A percentile compares a stretch with the other conserved stretches of the same genome.
Evolutionary conservation across 176 grass and related monocot species (phyloP).

Genomic region (Elymus sibiricus): DNA sequence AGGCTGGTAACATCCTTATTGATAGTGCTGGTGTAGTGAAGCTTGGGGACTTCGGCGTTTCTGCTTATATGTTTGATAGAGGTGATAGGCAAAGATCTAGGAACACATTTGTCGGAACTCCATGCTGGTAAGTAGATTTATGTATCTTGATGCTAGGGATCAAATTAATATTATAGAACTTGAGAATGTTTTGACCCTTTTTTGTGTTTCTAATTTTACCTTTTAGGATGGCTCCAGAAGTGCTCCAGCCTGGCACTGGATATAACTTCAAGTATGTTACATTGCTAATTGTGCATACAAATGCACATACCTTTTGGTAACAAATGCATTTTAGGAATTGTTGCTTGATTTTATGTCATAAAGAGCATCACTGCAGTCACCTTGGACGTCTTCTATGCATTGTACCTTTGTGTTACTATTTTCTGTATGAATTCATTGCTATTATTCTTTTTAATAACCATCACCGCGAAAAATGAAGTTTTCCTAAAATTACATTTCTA

Average conservation of each 20-base stretch:
- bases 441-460: background rate
- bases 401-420: background rate
- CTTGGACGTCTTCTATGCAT: background rate
- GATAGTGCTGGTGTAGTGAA: constrained; percentile 79
- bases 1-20: constrained; percentile 99
- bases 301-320: constrained; percentile 3
- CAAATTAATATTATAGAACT: constrained; percentile 1
- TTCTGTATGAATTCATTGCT: constrained; percentile 1
- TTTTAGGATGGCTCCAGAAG: constrained; percentile 98
- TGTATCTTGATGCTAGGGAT: background rate
- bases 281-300: constrained; percentile 6
- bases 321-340: background rate
- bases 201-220: constrained; percentile 20
- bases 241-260: constrained; percentile 89
- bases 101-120: constrained; percentile 99
- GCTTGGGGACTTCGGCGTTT: constrained; percentile 97
- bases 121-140: constrained; percentile 69
- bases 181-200: constrained; percentile 24
- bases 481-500: constrained; percentile 13
- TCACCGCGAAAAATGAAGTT: background rate
- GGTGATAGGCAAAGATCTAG: constrained; percentile 95
- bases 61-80: constrained; percentile 98
- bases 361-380: background rate
- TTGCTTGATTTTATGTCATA: constrained; percentile 6
- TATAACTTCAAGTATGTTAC: constrained; percentile 98